Evolutionary conservation across 257 asterid species (phyloP).

Genomic region (Thymus quinquecostatus): DNA sequence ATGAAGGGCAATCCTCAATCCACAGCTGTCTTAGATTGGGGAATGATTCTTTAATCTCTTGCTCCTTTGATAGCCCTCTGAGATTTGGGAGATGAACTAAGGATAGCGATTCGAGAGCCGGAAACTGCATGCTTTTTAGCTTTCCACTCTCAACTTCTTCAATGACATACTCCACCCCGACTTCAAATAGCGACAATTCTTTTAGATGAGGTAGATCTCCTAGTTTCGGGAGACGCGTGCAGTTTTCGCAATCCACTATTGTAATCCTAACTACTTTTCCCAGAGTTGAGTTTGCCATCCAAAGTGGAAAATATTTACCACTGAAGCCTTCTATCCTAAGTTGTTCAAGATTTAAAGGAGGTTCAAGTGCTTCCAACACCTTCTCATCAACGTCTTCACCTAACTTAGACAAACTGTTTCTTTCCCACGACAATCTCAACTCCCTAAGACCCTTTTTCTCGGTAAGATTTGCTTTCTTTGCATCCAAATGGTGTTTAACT

Average conservation of each 20-base stretch:
- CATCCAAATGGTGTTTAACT: too few species aligned
- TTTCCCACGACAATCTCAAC: too few species aligned
- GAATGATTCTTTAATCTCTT: constrained; percentile 8
- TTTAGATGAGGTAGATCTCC: constrained; percentile 21
- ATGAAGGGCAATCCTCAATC: not conserved
- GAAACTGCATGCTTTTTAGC: too few species aligned
- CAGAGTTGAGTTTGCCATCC: constrained; percentile 30
- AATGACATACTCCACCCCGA: too few species aligned
- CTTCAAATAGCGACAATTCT: not conserved
- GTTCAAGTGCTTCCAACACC: too few species aligned
- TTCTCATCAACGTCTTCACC: too few species aligned
- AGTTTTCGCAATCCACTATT: not conserved
- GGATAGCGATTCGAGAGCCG: too few species aligned
- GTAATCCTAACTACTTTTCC: not conserved
- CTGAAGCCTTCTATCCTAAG: not conserved
- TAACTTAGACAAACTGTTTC: too few species aligned
- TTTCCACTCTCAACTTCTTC: too few species aligned
- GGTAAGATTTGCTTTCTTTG: too few species aligned
- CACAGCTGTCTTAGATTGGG: constrained; percentile 6
- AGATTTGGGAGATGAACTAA: not conserved
- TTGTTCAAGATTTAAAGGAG: too few species aligned
- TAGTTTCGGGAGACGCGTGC: constrained; percentile 1
- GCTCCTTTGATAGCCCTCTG: constrained; percentile 22
- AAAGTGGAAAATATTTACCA: constrained; percentile 30
- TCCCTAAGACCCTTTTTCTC: too few species aligned